Base-by-base conservation (phyloP, 1,139 yeast species). In the Zygosaccharomyces sapae region DNA sequence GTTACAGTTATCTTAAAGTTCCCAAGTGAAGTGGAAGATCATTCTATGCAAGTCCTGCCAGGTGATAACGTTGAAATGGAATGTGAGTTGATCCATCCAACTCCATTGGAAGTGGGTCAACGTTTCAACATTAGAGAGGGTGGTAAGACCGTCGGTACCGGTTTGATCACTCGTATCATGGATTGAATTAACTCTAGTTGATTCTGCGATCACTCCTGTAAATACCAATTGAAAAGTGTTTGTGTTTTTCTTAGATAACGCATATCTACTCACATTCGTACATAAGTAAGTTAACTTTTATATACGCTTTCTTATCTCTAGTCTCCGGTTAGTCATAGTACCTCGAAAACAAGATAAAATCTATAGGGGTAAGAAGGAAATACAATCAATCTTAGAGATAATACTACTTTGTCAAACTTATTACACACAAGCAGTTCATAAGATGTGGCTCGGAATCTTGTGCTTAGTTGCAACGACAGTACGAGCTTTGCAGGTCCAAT, bases 81-180 rank as follows among this genome's bases (percentile, higher is more conserved):
- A 65, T 87, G 94, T 68, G 87, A 86, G 68, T 79, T 92, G 69
- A 83, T 85, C 58, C 88, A 81, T 75, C 92, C 96, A 69, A 87
- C 95, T 61, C 96, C 97, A 57, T 69, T 94, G 59, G 98, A 92
- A 77, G 83, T 85, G 64, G 95, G 95, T 72, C 96, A 89, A 78
- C 87, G 97, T 75, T 92, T 92, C 85, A 92, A 92, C 82, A 80
- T 92, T 70, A 94, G 99, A 83, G 99, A 92, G 77, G 97, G 98
- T 76, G 97, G 97, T 70, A 87, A 84, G 76, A 92, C 98, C 57
- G 97, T 92, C 61, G 98, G 97, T 72, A 92, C 98, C 62, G 98
- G 98, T 77, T 77, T 92, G 76, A 81, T 92, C 62, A 92, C 98
- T 65, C 85, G 96, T 76, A 85, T 92, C 71, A 72, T 88, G 62